Evolutionary conservation across 768 basidiomycete species (phyloP), one percentile per base, ranked within the genome.

Genomic region (Xerocomus potaroensis): DNA sequence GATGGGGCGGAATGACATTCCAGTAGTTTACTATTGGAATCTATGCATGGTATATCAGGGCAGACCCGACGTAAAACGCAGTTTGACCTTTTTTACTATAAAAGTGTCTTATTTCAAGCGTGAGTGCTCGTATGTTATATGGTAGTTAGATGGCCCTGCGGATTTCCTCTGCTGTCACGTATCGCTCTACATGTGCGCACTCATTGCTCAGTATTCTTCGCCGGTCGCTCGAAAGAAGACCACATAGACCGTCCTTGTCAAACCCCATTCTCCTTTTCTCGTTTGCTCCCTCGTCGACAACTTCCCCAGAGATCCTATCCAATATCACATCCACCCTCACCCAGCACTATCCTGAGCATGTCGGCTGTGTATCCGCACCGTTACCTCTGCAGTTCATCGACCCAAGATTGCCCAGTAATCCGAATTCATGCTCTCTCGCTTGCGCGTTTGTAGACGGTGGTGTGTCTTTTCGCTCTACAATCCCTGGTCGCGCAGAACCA

Each of bases 281-380:
- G 2, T 46, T 65, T 30, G 56, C 64, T 3, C 65, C 64, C 32
- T 63, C 64, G 6, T 33, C 48, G 21, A 50, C 51, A 27, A 56
- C 54, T 18, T 37, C 55, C 9, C 60, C 56, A 35, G 53, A 53
- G 6, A 32, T 50, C 21, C 47, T 81, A 16, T 70, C 74, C 14
- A 53, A 56, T 3, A 64, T 74, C 12, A 73, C 73, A 29, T 57
- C 66, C 4, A 53, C 58, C 8, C 58, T 83, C 7, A 72, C 68
- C 3, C 61, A 65, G 4, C 68, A 77, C 49, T 68, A 70, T 14
- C 52, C 60, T 49, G 46, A 67, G 6, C 71, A 77, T 21, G 60
- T 84, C 15, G 87, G 87, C 3, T 87, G 85, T 56, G 73, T 88
- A 35, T 77, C 81, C 10, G 75, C 78, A 1, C 74, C 78, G 1